A percentile compares a stretch with the other conserved stretches of the same genome.
These are phyloP conservation scores for Xylaria sp. DNA, from an alignment of 2,329 filamentous ascomycete species.

Conservation along the genomic window DNA sequence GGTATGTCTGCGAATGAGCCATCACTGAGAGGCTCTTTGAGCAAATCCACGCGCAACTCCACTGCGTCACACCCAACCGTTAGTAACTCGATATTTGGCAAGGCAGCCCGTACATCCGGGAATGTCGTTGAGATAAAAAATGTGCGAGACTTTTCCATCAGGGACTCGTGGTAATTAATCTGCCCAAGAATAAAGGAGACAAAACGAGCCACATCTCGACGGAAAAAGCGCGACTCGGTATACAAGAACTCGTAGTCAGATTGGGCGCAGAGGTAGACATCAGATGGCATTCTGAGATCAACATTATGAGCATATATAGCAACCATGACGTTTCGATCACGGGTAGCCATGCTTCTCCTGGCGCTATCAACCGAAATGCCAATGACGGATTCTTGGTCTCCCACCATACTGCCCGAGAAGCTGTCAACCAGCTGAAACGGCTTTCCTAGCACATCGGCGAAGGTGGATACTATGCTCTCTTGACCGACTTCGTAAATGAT, in stretches of 20 bases:
- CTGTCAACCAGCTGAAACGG: conserved; percentile 55
- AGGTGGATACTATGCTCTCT: conserved; percentile 66
- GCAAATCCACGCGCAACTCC: conserved; percentile 75
- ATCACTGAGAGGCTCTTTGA: conserved; percentile 64
- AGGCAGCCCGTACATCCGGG: conserved; percentile 73
- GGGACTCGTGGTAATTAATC: conserved; percentile 68
- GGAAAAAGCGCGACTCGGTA: conserved; percentile 64
- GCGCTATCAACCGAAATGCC: conserved; percentile 57
- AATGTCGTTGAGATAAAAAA: conserved; percentile 87
- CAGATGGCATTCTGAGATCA: conserved; percentile 63
- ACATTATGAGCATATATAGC: conserved; percentile 74
- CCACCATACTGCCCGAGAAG: conserved; percentile 48
- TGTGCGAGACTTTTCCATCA: conserved; percentile 72
- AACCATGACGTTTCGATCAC: conserved; percentile 55
- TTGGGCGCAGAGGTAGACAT: conserved; percentile 56
- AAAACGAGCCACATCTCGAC: conserved; percentile 72
- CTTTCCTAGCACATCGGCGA: conserved; percentile 75
- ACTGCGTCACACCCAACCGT: conserved; percentile 83
- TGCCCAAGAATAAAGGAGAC: conserved; percentile 75
- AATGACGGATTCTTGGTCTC: conserved; percentile 60
- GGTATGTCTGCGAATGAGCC: conserved; percentile 61
- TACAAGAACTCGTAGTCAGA: conserved; percentile 89
- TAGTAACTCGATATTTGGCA: conserved; percentile 80
- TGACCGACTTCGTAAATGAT: conserved; percentile 68
- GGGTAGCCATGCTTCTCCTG: conserved; percentile 51